A percentile compares a stretch with the other conserved stretches of the same genome.
These are phyloP conservation scores for Sordariomycetes sp. DNA, from an alignment of 2,329 filamentous ascomycete genomes.

Conservation along the genomic window DNA sequence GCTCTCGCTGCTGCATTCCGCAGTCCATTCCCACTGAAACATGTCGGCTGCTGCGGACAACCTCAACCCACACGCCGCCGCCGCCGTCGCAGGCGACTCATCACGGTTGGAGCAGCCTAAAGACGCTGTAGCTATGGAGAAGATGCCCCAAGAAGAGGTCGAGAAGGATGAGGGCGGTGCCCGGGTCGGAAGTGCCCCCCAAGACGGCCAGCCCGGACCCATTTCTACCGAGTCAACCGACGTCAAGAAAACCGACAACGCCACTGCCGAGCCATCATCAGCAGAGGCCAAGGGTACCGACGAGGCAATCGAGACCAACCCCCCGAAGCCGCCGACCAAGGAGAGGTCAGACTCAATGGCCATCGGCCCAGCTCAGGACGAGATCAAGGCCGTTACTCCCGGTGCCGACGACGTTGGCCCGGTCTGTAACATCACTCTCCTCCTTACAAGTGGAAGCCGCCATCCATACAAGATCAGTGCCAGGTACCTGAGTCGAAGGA, in stretches of 20 bases:
- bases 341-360: conserved; percentile 26
- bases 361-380: conserved; percentile 33
- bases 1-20: no score
- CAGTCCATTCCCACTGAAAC: no score
- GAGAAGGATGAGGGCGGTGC: no score
- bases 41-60: conserved; percentile 21
- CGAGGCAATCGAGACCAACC: not conserved
- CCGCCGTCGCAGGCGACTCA: conserved; percentile 10
- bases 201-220: conserved; percentile 8
- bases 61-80: not conserved
- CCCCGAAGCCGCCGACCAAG: conserved; percentile 16
- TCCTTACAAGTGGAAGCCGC: conserved; percentile 71
- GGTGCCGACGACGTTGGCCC: conserved; percentile 21
- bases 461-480: conserved; percentile 88
- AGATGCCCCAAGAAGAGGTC: conserved; percentile 19
- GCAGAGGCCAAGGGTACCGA: conserved; percentile 26
- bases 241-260: no score
- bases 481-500: conserved; percentile 73
- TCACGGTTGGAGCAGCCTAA: conserved; percentile 21
- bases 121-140: conserved; percentile 27
- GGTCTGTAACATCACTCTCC: conserved; percentile 67
- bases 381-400: conserved; percentile 25
- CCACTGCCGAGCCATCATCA: conserved; percentile 8
- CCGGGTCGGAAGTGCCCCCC: no score
- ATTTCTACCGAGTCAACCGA: no score